These are phyloP conservation scores for Ophiocordyceps robertsii DNA, from an alignment of 2,329 filamentous ascomycete species.

Conservation along the genomic window DNA sequence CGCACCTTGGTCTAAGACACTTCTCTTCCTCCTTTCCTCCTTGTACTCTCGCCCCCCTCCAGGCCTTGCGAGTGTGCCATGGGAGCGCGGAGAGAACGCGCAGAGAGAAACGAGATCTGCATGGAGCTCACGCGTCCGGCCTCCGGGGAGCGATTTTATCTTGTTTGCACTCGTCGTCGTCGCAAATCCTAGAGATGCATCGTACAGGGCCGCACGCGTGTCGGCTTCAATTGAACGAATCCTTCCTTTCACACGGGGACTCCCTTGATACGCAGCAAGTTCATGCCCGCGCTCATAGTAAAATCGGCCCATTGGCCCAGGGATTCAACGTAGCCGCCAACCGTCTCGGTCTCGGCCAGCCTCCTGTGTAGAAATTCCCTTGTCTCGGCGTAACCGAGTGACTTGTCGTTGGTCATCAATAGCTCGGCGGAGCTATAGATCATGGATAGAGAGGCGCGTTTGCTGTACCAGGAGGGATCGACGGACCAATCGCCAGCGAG, in stretches of 20 bases:
- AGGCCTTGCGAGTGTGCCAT: too few species aligned
- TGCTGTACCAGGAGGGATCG: slow-evolving; percentile 76
- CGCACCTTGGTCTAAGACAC: slow-evolving; percentile 22
- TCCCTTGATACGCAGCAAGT: slow-evolving; percentile 79
- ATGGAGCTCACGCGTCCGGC: too few species aligned
- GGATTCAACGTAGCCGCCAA: slow-evolving; percentile 49
- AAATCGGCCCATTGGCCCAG: slow-evolving; percentile 72
- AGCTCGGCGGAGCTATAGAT: slow-evolving; percentile 65
- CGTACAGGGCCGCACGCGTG: neutral
- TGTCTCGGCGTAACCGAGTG: slow-evolving; percentile 60
- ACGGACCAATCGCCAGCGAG: slow-evolving; percentile 71
- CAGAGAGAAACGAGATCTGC: too few species aligned
- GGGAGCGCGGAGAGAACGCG: too few species aligned
- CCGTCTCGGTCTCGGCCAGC: slow-evolving; percentile 51
- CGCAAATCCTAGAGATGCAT: neutral
- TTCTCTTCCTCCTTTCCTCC: neutral
- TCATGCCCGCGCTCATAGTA: slow-evolving; percentile 62
- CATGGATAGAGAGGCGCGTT: slow-evolving; percentile 41
- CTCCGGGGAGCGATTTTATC: too few species aligned
- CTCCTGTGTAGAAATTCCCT: slow-evolving; percentile 66
- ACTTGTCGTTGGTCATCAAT: slow-evolving; percentile 86
- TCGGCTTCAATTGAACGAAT: neutral
- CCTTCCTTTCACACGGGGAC: slow-evolving; percentile 49
- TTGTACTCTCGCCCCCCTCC: neutral
- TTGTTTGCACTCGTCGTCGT: too few species aligned